Base-by-base conservation (phyloP, 768 basidiomycete genomes). In the Inosperma sp. region DNA sequence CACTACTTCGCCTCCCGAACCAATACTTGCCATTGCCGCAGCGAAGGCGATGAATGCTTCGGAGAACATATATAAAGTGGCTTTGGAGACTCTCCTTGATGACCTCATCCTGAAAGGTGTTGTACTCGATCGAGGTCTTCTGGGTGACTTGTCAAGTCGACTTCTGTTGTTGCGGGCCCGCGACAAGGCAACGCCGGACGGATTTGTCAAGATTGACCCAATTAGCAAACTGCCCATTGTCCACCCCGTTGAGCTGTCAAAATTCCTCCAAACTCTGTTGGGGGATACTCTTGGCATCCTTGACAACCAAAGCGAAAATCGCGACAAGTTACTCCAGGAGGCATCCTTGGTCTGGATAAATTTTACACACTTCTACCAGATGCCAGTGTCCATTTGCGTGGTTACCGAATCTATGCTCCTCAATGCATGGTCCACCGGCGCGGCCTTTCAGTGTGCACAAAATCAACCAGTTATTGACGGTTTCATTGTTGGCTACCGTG, bases 111-210 rank as follows among this genome's bases (percentile, higher is more conserved):
- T 37, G 36, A 37, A 37, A 37, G 36, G 36, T 37, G 12, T 37
- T 19, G 16, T 37, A 37, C 36, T 37, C 7, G 36, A 37, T 37
- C 36, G 36, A 37, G 36, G 36, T 13, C 36, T 37, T 22, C 36
- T 37, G 17, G 36, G 36, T 37, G 36, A 19, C 9, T 12, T 37
- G 36, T 37, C 36, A 37, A 37, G 36, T 37, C 36, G 36, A 22
- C 36, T 37, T 37, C 36, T 37, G 36, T 37, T 37, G 36, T 37
- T 37, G 17, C 36, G 36, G 7, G 16, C 36, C 36, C 36, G 36
- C 36, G 36, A 37, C 36, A 37, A 37, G 17, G 36, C 36, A 37
- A 37, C 36, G n/a, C n/a, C n/a, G n/a, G n/a, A n/a, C n/a, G 41
- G 41, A 42, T 42, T 23, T 3, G 3, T 27, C 41, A 16, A 26